Percentiles rank a stretch among this genome's conserved stretches.
Conservation (phyloP, 306 rosid species). For the Vachellia pachyceras region DNA sequence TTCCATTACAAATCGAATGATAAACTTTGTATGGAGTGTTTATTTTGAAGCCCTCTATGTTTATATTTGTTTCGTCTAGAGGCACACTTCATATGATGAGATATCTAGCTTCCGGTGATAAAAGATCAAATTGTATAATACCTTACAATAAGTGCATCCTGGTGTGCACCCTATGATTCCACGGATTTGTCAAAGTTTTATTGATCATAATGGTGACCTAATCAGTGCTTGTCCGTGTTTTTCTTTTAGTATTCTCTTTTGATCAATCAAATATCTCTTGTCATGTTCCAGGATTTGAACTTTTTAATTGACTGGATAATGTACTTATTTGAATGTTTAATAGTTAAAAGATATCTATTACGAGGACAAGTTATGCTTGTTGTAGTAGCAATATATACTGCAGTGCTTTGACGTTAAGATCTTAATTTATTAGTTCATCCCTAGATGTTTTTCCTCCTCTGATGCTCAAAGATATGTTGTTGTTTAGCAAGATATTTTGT, state of each 20-base stretch:
- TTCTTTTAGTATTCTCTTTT: not conserved
- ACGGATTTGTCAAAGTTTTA: not conserved
- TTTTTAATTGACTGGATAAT: not conserved
- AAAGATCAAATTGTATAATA: not conserved
- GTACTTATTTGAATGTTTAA: slow-evolving; percentile 4
- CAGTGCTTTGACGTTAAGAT: slow-evolving; percentile 4
- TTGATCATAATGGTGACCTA: not conserved
- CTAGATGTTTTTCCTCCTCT: not conserved
- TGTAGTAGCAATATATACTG: not conserved
- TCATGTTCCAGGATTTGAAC: not conserved
- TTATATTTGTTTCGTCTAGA: not conserved
- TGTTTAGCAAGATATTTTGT: slow-evolving; percentile 19
- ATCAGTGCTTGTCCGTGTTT: not conserved
- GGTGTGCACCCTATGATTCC: not conserved
- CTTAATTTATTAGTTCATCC: not conserved
- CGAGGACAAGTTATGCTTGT: not conserved
- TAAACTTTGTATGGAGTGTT: not conserved
- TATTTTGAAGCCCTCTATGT: not conserved
- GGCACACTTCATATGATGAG: not conserved
- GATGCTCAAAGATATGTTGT: slow-evolving; percentile 4
- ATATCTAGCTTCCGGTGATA: not conserved
- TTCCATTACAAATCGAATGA: not conserved
- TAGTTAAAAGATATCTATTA: not conserved
- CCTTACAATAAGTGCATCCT: not conserved
- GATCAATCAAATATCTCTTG: not conserved